Percentiles rank a stretch among this genome's conserved stretches.
phyloP scores from a whole-genome alignment of 2,329 filamentous ascomycete species.

The Epichloe uncinata region DNA sequence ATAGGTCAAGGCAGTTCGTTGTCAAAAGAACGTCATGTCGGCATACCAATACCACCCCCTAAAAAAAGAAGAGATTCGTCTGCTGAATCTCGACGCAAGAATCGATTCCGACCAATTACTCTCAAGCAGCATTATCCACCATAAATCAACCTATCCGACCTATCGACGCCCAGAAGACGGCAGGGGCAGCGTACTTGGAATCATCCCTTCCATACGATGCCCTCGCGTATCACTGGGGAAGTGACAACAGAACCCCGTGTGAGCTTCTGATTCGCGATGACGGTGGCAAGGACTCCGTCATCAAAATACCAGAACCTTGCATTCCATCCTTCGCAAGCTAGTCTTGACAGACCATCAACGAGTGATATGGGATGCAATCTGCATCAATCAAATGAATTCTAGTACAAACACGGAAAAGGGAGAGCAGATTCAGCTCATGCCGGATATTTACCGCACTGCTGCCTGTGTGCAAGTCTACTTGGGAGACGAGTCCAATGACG shows the following conservation, averaged over 20 bases:
- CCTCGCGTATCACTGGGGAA: slow-evolving; percentile 7
- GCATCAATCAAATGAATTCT: slow-evolving; percentile 7
- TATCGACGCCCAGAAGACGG: not conserved
- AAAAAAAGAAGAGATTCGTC: slow-evolving; percentile 3
- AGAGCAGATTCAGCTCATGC: slow-evolving; percentile 8
- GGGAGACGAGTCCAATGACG: slow-evolving; percentile 4
- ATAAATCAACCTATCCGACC: slow-evolving; percentile 1
- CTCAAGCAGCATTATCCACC: slow-evolving; percentile 4
- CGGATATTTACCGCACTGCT: slow-evolving; percentile 6
- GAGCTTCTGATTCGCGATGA: not conserved
- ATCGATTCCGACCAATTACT: not conserved
- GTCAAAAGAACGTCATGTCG: not conserved
- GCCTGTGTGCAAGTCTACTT: slow-evolving; percentile 5
- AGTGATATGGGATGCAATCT: slow-evolving; percentile 9
- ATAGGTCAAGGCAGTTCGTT: not conserved
- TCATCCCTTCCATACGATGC: slow-evolving; percentile 3
- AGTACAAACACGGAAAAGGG: slow-evolving; percentile 6
- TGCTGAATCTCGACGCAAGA: slow-evolving; percentile 4
- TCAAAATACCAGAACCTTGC: slow-evolving; percentile 4
- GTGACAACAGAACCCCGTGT: not conserved
- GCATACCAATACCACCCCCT: slow-evolving; percentile 3
- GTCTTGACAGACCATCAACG: slow-evolving; percentile 1
- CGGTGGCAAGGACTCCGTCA: not conserved
- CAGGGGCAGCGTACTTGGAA: not conserved
- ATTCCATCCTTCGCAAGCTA: slow-evolving; percentile 3